phyloP scores from a whole-genome alignment of 306 rosid genomes.

The Lupinus albus region DNA sequence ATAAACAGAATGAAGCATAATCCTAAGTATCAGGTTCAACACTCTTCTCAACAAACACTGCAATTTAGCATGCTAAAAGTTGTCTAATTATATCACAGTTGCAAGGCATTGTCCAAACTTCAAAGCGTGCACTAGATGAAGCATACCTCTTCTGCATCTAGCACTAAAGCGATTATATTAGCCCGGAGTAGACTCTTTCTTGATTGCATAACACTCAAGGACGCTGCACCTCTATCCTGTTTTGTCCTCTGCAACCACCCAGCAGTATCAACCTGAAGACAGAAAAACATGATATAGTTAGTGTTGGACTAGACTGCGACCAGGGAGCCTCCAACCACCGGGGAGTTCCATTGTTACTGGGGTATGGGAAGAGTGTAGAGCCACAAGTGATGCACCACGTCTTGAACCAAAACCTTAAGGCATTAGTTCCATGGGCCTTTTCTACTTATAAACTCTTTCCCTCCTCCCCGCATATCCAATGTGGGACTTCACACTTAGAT shows the following conservation, averaged over 20 bases:
- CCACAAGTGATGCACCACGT: no score
- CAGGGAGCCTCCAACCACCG: no score
- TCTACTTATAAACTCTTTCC: no score
- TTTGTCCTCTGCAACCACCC: slow-evolving; percentile 95
- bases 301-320: no score
- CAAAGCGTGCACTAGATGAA: slow-evolving; percentile 23
- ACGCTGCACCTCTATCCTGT: slow-evolving; percentile 85
- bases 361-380: no score
- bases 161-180: slow-evolving; percentile 88
- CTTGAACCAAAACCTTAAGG: no score
- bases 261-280: slow-evolving; percentile 87
- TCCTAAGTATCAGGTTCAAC: slow-evolving; percentile 6
- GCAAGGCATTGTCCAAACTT: background rate
- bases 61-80: slow-evolving; percentile 21
- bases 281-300: slow-evolving; percentile 33
- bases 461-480: no score
- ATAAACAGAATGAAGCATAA: slow-evolving; percentile 19
- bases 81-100: slow-evolving; percentile 22
- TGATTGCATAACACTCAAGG: slow-evolving; percentile 94
- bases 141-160: slow-evolving; percentile 90
- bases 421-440: no score
- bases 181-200: slow-evolving; percentile 93
- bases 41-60: slow-evolving; percentile 23
- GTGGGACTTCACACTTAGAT: no score
- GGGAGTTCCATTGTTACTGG: no score